Evolutionary conservation across 1,139 yeast species (phyloP).

Genomic region (Ashbya aceris): DNA sequence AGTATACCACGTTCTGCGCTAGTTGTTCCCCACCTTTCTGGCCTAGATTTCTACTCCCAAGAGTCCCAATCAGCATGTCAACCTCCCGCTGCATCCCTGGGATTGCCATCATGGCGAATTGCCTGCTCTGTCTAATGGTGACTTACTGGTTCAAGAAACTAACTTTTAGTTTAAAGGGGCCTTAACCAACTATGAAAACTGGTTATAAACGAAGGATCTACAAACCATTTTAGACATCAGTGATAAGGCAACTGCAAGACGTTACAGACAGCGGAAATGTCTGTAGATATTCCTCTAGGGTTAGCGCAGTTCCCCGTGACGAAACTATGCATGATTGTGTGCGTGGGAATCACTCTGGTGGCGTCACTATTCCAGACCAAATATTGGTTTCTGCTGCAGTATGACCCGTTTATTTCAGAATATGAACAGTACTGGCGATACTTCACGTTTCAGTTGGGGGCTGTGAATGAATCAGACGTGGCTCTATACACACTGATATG

Average conservation of each 20-base stretch:
- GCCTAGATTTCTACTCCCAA: not conserved
- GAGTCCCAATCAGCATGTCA: not conserved
- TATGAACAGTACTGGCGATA: conserved; percentile 26
- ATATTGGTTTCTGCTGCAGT: conserved; percentile 21
- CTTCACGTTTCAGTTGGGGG: conserved; percentile 20
- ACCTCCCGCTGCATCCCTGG: not conserved
- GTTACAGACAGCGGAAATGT: conserved; percentile 13
- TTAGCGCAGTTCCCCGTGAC: conserved; percentile 23
- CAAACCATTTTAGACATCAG: too few species aligned
- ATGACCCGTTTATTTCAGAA: conserved; percentile 24
- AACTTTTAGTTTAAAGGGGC: too few species aligned
- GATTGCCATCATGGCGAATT: not conserved
- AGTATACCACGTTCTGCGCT: conserved; percentile 21
- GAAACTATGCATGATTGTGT: conserved; percentile 20
- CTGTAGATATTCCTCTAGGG: conserved; percentile 25
- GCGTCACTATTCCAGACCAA: conserved; percentile 25
- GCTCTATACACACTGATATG: conserved; percentile 22
- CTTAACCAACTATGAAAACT: too few species aligned
- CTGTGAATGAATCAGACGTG: conserved; percentile 27
- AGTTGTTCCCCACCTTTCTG: not conserved
- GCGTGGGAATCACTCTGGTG: conserved; percentile 20
- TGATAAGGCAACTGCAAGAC: too few species aligned
- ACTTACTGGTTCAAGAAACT: too few species aligned
- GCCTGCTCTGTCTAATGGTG: too few species aligned
- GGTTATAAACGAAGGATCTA: too few species aligned